Evolutionary conservation across 2,329 filamentous ascomycete genomes (phyloP), one percentile per base, ranked within the genome.

Genomic region (Fusarium sp.): DNA sequence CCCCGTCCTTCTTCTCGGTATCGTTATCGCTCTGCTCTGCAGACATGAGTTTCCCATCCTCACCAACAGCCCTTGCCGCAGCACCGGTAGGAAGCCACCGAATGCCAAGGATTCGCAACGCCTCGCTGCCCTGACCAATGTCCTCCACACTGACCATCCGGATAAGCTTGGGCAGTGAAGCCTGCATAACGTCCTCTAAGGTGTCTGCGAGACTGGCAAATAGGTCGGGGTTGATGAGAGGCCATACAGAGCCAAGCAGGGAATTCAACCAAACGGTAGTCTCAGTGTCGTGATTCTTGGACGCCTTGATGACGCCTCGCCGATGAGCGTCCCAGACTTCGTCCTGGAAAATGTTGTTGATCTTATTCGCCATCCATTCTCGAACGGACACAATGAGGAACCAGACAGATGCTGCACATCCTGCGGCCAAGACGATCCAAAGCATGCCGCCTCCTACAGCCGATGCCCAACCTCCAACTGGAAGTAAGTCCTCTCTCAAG

Each of bases 101-200:
- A 40, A 95, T 83, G 4, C 93, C 92, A 1, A 94, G 86, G 64
- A 94, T 92, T 2, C 92, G 88, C 40, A 94, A 77, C 0, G 91
- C 86, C 77, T 94, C 92, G 68, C 89, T 93, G 9, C 93, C 93
- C 80, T 95, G 92, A 0, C 92, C 92, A 66, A 94, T 88, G 71
- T 94, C 92, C 57, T 94, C 92, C 9, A 94, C 89, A 62, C 91
- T 92, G 49, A 94, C 91, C 92, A 94, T 94, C 56, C 92, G 89
- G 35, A 94, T 87, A 38, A 92, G 80, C 65, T 87, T 90, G 1
- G 93, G 92, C 20, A 94, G 82, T 10, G 91, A 93, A 3, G 92
- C 92, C 82, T 94, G 93, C 93, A 94, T 94, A 56, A 94, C 91
- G 79, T 94, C 93, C 81, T 94, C 93, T 5, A 95, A 86, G 31